A percentile compares a stretch with the other conserved stretches of the same genome.
These are phyloP conservation scores for Austroboletus eburneus DNA, from an alignment of 768 basidiomycete species.

Conservation along the genomic window DNA sequence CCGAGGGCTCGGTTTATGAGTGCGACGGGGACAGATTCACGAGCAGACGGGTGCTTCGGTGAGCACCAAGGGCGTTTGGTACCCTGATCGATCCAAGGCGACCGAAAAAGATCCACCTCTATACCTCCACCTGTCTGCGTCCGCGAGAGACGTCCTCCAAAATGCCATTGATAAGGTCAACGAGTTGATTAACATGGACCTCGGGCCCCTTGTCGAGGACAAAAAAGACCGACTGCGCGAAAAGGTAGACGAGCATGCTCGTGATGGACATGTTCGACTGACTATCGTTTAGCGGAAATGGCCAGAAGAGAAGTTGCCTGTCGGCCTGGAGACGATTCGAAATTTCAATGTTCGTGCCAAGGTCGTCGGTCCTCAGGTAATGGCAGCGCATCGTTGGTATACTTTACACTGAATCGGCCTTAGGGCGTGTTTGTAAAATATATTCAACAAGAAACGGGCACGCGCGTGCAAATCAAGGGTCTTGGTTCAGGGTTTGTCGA, in stretches of 20 bases:
- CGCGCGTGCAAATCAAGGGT: constrained; percentile 97
- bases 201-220: constrained; percentile 79
- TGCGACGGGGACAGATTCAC: constrained; percentile 60
- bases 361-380: constrained; percentile 89
- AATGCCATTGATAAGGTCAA: constrained; percentile 67
- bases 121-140: constrained; percentile 89
- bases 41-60: constrained; percentile 91
- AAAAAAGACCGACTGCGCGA: constrained; percentile 66
- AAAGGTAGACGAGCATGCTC: constrained; percentile 40
- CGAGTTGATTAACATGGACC: constrained; percentile 67
- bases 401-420: not conserved
- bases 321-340: constrained; percentile 83
- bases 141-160: constrained; percentile 59
- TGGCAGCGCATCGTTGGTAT: constrained; percentile 18
- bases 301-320: constrained; percentile 94
- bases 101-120: constrained; percentile 91
- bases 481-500: constrained; percentile 94
- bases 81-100: constrained; percentile 87
- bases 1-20: too few species aligned
- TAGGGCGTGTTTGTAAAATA: constrained; percentile 96
- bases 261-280: constrained; percentile 4
- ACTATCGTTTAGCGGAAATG: constrained; percentile 71
- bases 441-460: constrained; percentile 94
- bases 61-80: constrained; percentile 93
- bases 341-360: constrained; percentile 99